Base-by-base conservation (phyloP, 371 early-diverging fungal species). In the Circinella umbellata region DNA sequence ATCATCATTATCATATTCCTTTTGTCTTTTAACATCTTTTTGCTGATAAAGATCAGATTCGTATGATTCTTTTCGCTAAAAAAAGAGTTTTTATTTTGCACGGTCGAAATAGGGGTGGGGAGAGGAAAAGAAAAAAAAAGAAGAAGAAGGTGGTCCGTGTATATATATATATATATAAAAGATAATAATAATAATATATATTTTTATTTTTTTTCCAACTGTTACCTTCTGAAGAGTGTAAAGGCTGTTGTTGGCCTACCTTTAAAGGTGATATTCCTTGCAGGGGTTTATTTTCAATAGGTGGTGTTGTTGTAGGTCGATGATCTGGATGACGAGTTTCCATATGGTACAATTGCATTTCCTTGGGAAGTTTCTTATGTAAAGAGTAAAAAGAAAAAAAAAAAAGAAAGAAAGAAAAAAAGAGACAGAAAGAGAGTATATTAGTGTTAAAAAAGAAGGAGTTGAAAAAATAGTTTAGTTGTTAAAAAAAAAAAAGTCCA, bases 11-110 rank as follows among this genome's bases (percentile, higher is more conserved):
- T 63, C 42, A 8, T 64, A 11, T 49, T 48, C 48, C 37, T 64
- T 46, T n/a, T 27, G 6, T 10, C 65, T 51, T 35, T 64, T 64
- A 13, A 38, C 57, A 57, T 34, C 18, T n/a, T 64, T 36, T 64
- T 51, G 65, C 51, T 47, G 48, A 53, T 27, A 36, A 15, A 64
- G 65, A 64, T 64, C 65, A 53, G 65, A 64, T 35, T 51, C 65
- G 65, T 36, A 36, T 47, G 34, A 51, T 17, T 64, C 65, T 64
- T 64, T 64, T 38, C 65, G 65, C 65, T 64, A 51, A 34, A n/a
- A 13, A 51, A 13, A 51, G 8, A 51, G 0, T 4, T n/a, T 42
- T 42, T 42, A 9, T 42, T 42, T 42, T 42, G 42, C 11, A 42
- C 11, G 9, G 42, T 9, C 42, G 42, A 11, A 11, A 42, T 11